Base-by-base conservation (phyloP, 768 basidiomycete genomes). In the Trametes villosa region DNA sequence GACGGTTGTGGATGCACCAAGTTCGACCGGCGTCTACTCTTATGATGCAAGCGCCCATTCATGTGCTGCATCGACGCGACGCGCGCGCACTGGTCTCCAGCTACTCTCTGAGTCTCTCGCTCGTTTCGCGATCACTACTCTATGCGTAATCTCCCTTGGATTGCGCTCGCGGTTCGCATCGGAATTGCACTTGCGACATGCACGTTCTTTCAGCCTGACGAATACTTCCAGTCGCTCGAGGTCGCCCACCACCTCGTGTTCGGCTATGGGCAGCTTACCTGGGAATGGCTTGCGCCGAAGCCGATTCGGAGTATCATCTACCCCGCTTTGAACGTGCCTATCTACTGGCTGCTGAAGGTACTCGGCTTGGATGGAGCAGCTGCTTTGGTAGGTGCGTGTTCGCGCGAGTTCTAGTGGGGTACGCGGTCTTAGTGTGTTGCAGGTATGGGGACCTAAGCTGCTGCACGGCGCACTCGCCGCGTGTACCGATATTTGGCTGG, bases 121-220 rank as follows among this genome's bases (percentile, higher is more conserved):
- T 20, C 27, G 9, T 30, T 29, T 48, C 27, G 20, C 30, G 11
- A 18, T 31, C n/a, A 20, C n/a, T n/a, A n/a, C n/a, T n/a, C n/a
- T 17, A 63, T 62, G 57, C 52, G 50, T 31, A 3, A 63, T 22
- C 29, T 53, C 24, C 9, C 20, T 53, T 31, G 49, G 9, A 5
- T 31, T 12, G 67, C 66, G 2, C 44, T 71, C 12, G 40, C 45
- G 2, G 48, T 68, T 38, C 86, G 91, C 46, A 72, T 91, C 51
- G 59, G 76, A 9, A 77, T 92, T 45, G 88, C 92, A 0, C 70
- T 96, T 31, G 75, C 77, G 40, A 95, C 93, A 0, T 81, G 82
- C 54, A 93, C 95, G 4, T 91, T 90, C 77, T 98, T 98, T 72
- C 96, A 98, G 72, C 95, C 97, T 9, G 97, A 99, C 74, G 97